Evolutionary conservation across 331 rosid genomes (phyloP), one percentile per base, ranked within the genome.

Genomic region (Quercus lobata): DNA sequence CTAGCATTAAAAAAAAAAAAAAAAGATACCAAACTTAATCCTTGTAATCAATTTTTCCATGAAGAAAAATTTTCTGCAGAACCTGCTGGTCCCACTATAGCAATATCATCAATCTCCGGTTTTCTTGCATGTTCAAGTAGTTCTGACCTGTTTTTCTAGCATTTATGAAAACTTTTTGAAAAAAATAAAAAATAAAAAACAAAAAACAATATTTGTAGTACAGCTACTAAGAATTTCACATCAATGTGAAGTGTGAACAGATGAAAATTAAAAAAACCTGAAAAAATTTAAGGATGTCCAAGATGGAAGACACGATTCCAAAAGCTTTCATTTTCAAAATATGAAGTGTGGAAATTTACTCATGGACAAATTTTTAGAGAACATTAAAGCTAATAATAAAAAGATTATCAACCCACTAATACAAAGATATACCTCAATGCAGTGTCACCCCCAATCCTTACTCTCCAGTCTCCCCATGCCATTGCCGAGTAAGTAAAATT

Each of bases 381-480:
- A 52, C 27, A 54, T 78, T 37, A 11, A 74, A 61, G 70, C 58
- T 41, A n/a, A 30, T 37, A 75, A 74, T 37, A 75, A 74, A 44
- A 27, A 34, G 37, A 66, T 30, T 19, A 27, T 54, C n/a, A 11
- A n/a, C 22, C 57, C 52, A 46, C 32, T 69, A 69, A 65, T 61
- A 9, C 75, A n/a, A 62, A 69, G 60, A 71, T 60, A 61, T 80
- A 91, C 99, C 99, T 95, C 78, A 95, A 35, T 71, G 85, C 92
- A 72, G 90, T 78, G 6, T 32, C 98, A 52, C 97, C 99, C 63
- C 99, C 99, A 52, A 95, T 92, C 86, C 99, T 88, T 92, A 86
- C 99, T 95, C 86, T 95, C 99, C 73, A 27, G 29, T 27, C 29
- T 27, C 29, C 29, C 99, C 99, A 79, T 95, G 99, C 78, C 98